Conservation (phyloP, 73 alveolate genomes). For the Uronychia setigera region DNA sequence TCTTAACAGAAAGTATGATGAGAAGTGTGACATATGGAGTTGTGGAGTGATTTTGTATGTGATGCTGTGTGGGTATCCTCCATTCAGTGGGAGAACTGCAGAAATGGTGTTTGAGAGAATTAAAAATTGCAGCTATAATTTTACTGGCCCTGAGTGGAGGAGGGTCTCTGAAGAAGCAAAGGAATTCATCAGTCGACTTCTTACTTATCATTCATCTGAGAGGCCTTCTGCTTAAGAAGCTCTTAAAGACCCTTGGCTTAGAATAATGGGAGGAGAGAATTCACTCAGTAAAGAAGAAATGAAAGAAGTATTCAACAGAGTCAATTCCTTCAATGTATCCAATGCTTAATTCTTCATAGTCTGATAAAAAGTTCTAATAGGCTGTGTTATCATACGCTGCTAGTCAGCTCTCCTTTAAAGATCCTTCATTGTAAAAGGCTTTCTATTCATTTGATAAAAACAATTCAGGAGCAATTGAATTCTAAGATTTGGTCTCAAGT, state of each 20-base stretch:
- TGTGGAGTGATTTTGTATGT: conserved; percentile 65
- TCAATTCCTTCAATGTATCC: neutral
- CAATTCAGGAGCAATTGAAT: neutral
- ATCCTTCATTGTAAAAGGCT: neutral
- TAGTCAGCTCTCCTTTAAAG: neutral
- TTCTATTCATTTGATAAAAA: neutral
- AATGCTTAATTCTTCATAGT: neutral
- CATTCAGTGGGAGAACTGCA: conserved; percentile 59
- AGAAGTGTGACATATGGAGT: conserved; percentile 72
- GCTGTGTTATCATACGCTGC: neutral
- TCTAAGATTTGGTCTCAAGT: neutral
- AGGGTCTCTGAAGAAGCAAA: conserved; percentile 61
- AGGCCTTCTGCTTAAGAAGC: neutral
- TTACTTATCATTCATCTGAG: neutral
- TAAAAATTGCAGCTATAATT: conserved; percentile 19
- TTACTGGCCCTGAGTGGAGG: conserved; percentile 61
- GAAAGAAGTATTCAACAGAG: neutral
- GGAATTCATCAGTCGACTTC: conserved; percentile 49
- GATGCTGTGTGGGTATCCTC: conserved; percentile 72
- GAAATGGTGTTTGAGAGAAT: conserved; percentile 44
- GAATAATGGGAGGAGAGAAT: neutral
- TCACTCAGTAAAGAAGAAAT: neutral
- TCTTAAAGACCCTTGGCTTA: neutral
- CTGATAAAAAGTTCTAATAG: neutral
- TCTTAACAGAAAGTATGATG: conserved; percentile 53